Evolutionary conservation across 495 filamentous ascomycete species (phyloP).

Genomic region (Astrocystis sublimbata): DNA sequence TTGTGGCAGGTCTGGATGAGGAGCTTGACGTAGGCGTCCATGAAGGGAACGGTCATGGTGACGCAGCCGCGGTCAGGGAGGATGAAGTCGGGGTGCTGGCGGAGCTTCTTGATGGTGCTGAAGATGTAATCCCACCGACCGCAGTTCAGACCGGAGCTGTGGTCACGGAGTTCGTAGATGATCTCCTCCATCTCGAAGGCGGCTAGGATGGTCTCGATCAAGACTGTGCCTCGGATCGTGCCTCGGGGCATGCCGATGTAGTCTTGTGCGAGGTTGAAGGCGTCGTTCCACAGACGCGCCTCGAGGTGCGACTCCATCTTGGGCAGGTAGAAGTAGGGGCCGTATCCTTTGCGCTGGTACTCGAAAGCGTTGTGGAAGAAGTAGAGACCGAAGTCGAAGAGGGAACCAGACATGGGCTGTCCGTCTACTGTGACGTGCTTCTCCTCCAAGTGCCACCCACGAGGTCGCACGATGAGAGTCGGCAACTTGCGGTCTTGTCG

Average conservation of each 20-base stretch:
- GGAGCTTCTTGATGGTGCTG: slow-evolving; percentile 99
- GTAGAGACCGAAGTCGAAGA: slow-evolving; percentile 99
- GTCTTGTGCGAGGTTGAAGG: slow-evolving; percentile 96
- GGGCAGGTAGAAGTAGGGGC: slow-evolving; percentile 98
- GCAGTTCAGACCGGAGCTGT: slow-evolving; percentile 96
- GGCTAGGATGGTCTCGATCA: slow-evolving; percentile 97
- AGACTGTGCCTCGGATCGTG: slow-evolving; percentile 90
- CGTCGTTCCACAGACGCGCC: slow-evolving; percentile 97
- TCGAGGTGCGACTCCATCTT: slow-evolving; percentile 99
- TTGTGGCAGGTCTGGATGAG: slow-evolving; percentile 97
- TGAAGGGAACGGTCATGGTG: slow-evolving; percentile 98
- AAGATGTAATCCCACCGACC: slow-evolving; percentile 99
- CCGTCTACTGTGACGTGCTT: slow-evolving; percentile 97
- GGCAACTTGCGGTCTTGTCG: slow-evolving; percentile 80
- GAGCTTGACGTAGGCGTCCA: slow-evolving; percentile 95
- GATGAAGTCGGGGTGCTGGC: slow-evolving; percentile 87
- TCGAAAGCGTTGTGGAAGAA: slow-evolving; percentile 99
- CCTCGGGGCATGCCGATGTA: slow-evolving; percentile 84
- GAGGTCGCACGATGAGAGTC: slow-evolving; percentile 82
- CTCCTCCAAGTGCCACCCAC: slow-evolving; percentile 96
- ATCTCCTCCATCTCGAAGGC: slow-evolving; percentile 99
- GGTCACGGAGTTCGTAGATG: slow-evolving; percentile 98
- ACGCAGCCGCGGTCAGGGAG: slow-evolving; percentile 88
- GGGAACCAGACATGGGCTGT: slow-evolving; percentile 85
- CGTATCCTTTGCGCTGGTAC: slow-evolving; percentile 76